Evolutionary conservation across 1,284 basidiomycete species (phyloP), one percentile per base, ranked within the genome.

Genomic region (Trichosporon sp.): DNA sequence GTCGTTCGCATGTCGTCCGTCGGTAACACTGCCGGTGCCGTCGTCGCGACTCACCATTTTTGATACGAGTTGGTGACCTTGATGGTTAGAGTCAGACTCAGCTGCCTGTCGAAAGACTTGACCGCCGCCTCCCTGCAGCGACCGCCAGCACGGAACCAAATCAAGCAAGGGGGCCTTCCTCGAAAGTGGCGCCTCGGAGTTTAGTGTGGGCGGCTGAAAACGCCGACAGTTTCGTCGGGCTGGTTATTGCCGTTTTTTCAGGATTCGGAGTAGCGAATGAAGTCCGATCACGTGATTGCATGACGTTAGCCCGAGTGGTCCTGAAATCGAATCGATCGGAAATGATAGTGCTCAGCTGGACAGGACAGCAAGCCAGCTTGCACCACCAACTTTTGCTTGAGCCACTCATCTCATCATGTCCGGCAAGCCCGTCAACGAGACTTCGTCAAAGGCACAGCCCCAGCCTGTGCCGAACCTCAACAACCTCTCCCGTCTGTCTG

Each of bases 401-500:
- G 21, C 64, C 32, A 40, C 54, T 11, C 31, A 56, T 31, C 48
- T 21, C 21, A 54, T 31, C 69, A 71, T 71, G 70, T 68, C 70
- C 38, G 40, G 37, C 67, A 56, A 61, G 56, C 56, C 66, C 21
- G 26, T 51, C 26, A 66, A 51, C 65, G 10, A 67, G n/a, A 21
- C 35, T 7, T 54, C 66, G 4, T 14, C 66, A 12, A 67, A 67
- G 56, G n/a, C 56, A 10, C 59, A 70, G 59, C 67, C 77, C 3
- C 61, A 69, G 38, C 75, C 77, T 32, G 71, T 71, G 4, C 76
- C 77, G 7, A 80, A 80, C 68, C 67, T 79, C 8, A 56, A 69
- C 68, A 81, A 81, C 51, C 76, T 83, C 48, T 76, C 76, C 10
- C 69, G 71, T n/a, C 73, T 84, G 12, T 80, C 78, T n/a, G 80